These are phyloP conservation scores for Symbiodinium pilosum DNA, from an alignment of 73 alveolate species.

Conservation along the genomic window DNA sequence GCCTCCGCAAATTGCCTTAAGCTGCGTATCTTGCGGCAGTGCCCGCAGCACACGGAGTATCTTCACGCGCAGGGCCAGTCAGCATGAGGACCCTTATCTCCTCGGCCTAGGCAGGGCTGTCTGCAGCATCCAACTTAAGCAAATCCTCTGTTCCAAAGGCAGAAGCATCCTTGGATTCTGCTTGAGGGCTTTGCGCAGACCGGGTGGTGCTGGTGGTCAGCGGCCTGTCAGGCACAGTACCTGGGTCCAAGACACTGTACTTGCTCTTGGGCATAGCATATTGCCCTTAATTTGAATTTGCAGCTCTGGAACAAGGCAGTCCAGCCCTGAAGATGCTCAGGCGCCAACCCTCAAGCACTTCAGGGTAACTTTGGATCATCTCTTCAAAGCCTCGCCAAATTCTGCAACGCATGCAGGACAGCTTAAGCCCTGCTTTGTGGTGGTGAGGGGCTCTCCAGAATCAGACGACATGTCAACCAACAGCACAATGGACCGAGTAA, in stretches of 20 bases:
- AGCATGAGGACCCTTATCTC: background rate
- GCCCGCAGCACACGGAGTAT: too few species aligned
- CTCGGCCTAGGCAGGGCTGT: background rate
- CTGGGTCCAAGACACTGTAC: background rate
- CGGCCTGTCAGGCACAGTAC: constrained; percentile 55
- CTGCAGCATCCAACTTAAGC: too few species aligned
- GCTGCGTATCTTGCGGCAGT: too few species aligned
- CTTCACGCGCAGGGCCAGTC: too few species aligned
- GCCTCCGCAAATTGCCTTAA: too few species aligned
- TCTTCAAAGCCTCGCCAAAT: constrained; percentile 51
- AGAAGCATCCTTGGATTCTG: too few species aligned
- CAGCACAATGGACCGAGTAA: background rate
- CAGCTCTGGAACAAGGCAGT: background rate
- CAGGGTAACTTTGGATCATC: constrained; percentile 81
- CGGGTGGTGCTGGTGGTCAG: constrained; percentile 79
- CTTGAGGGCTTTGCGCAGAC: constrained; percentile 10
- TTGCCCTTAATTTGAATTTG: background rate
- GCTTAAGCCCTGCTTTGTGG: too few species aligned
- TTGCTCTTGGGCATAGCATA: background rate
- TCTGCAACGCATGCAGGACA: background rate
- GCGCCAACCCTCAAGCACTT: constrained; percentile 28
- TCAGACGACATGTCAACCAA: background rate
- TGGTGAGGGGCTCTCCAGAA: background rate
- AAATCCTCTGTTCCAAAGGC: too few species aligned
- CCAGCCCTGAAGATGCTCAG: background rate